Evolutionary conservation across 2,329 filamentous ascomycete genomes (phyloP).

Genomic region (Ceratocystis cacaofunesta): DNA sequence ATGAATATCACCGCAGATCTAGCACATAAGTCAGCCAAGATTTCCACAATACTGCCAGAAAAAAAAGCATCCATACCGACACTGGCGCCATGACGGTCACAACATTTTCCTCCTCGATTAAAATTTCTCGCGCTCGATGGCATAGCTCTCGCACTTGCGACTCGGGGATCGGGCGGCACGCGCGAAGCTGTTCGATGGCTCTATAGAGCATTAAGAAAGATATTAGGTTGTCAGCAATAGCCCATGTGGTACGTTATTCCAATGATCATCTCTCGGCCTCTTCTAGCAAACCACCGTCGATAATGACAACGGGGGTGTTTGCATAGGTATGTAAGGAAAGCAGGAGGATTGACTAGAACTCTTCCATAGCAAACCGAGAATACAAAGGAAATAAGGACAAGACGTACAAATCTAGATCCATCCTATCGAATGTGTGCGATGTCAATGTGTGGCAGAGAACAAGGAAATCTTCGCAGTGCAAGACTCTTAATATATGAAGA

Average conservation of each 20-base stretch:
- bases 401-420: slow-evolving; percentile 76
- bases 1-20: slow-evolving; percentile 95
- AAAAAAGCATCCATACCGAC: slow-evolving; percentile 44
- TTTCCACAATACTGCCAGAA: background rate
- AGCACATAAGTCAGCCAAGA: background rate
- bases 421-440: slow-evolving; percentile 29
- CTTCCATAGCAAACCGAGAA: background rate
- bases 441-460: background rate
- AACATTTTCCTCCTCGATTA: slow-evolving; percentile 96
- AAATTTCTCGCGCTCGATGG: slow-evolving; percentile 86
- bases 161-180: slow-evolving; percentile 92
- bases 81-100: slow-evolving; percentile 90
- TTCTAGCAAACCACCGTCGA: background rate
- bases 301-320: background rate
- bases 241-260: background rate
- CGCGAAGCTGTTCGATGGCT: slow-evolving; percentile 87
- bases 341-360: too few relatives aligned
- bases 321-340: too few relatives aligned
- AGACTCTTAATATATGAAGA: background rate
- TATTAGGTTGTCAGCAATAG: background rate
- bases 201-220: slow-evolving; percentile 31
- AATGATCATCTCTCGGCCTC: background rate
- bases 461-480: background rate
- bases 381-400: background rate
- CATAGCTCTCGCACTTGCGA: slow-evolving; percentile 89